Conservation (phyloP, 2,329 filamentous ascomycete genomes). For the Cladosporium sp. region DNA sequence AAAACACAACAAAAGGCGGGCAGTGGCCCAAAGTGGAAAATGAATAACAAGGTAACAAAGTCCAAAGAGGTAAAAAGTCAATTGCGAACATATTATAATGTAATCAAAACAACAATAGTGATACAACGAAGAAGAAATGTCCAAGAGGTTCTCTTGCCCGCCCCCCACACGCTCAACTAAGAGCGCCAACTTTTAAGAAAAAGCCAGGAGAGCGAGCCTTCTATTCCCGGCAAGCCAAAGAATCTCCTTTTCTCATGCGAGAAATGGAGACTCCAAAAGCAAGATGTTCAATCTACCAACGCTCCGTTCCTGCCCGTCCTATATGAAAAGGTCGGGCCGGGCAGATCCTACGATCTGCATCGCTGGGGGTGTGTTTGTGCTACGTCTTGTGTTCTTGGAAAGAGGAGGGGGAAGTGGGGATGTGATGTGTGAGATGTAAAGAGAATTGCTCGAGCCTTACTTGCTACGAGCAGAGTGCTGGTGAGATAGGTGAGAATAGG, state of each 20-base stretch:
- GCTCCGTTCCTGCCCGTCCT: slow-evolving; percentile 44
- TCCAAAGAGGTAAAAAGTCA: too few relatives aligned
- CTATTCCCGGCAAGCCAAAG: slow-evolving; percentile 25
- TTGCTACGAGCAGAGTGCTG: background rate
- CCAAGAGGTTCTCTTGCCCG: slow-evolving; percentile 37
- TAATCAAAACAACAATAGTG: background rate
- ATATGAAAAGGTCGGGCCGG: slow-evolving; percentile 32
- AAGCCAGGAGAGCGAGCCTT: slow-evolving; percentile 30
- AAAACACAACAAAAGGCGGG: too few relatives aligned
- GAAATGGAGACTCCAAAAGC: slow-evolving; percentile 6
- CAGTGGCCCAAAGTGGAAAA: too few relatives aligned
- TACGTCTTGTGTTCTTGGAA: too few relatives aligned
- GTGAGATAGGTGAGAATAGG: too few relatives aligned
- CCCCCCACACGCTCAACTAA: slow-evolving; percentile 26
- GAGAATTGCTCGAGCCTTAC: too few relatives aligned
- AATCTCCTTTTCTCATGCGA: background rate
- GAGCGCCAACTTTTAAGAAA: slow-evolving; percentile 16
- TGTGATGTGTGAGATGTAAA: too few relatives aligned
- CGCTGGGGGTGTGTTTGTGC: slow-evolving; percentile 32
- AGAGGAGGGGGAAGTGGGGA: too few relatives aligned
- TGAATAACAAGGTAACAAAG: too few relatives aligned
- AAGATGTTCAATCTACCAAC: slow-evolving; percentile 38
- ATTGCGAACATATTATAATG: too few relatives aligned
- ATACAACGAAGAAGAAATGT: slow-evolving; percentile 21
- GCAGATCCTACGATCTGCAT: slow-evolving; percentile 41